These are phyloP conservation scores for Moesziomyces sp. DNA, from an alignment of 1,284 basidiomycete genomes.

Conservation along the genomic window DNA sequence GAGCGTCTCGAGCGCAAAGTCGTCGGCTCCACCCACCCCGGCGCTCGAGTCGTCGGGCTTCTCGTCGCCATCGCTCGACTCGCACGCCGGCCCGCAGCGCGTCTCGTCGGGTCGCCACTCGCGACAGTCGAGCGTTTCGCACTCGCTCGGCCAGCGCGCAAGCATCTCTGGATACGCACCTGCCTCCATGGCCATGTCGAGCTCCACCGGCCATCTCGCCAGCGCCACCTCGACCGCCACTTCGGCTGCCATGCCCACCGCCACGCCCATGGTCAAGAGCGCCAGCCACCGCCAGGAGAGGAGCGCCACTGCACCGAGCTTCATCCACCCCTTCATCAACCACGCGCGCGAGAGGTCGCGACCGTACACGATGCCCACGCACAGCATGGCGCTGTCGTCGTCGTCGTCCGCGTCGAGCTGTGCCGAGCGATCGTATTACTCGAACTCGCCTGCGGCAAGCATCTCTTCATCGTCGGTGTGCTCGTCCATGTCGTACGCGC, in stretches of 20 bases:
- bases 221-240: conserved; percentile 7
- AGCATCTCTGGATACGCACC: conserved; percentile 47
- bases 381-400: conserved; percentile 35
- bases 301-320: conserved; percentile 35
- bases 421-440: conserved; percentile 24
- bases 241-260: conserved; percentile 23
- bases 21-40: conserved; percentile 30
- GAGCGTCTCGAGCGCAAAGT: conserved; percentile 37
- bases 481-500: conserved; percentile 41
- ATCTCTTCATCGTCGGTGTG: conserved; percentile 50
- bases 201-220: conserved; percentile 13
- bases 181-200: conserved; percentile 10
- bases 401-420: conserved; percentile 9
- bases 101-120: conserved; percentile 32
- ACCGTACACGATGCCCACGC: conserved; percentile 55
- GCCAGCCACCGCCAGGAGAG: conserved; percentile 46
- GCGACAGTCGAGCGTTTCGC: conserved; percentile 39
- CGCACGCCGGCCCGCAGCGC: conserved; percentile 39
- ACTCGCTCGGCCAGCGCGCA: conserved; percentile 36
- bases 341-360: conserved; percentile 41
- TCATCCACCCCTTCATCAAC: conserved; percentile 44
- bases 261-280: conserved; percentile 40
- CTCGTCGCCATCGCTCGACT: conserved; percentile 43
- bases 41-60: conserved; percentile 37
- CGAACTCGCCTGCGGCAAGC: conserved; percentile 40